Conservation (phyloP, 495 filamentous ascomycete genomes). For the Xanthoparmelia taractica region DNA sequence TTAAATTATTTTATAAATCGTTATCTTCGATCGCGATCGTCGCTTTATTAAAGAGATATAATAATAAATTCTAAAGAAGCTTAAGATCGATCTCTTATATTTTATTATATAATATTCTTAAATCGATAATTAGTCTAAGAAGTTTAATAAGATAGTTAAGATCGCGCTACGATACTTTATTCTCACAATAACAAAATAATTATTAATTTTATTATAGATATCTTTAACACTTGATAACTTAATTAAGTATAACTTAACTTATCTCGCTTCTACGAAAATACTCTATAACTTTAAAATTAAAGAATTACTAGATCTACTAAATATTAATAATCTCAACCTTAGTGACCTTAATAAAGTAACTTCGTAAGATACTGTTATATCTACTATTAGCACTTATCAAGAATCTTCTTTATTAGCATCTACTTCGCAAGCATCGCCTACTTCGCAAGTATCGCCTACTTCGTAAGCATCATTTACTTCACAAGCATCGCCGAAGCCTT, state of each 20-base stretch:
- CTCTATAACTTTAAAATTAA: background rate
- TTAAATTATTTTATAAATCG: slow-evolving; percentile 2
- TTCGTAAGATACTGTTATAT: background rate
- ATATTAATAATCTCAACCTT: background rate
- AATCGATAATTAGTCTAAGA: background rate
- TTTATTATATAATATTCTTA: background rate
- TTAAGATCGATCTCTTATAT: background rate
- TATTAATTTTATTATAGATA: background rate
- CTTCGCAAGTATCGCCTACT: too few relatives aligned
- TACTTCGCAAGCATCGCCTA: background rate
- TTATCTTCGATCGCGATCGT: background rate
- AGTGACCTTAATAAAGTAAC: background rate
- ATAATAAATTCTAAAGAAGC: background rate
- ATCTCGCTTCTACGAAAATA: background rate
- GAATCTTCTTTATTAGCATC: too few relatives aligned
- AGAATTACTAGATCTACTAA: background rate
- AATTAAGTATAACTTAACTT: background rate
- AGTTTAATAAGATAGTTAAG: background rate
- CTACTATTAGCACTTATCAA: too few relatives aligned
- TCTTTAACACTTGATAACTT: background rate
- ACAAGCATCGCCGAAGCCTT: background rate
- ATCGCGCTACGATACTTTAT: background rate
- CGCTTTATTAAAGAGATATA: slow-evolving; percentile 1
- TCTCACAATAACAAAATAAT: background rate
- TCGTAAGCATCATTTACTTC: too few relatives aligned